A percentile compares a stretch with the other conserved stretches of the same genome.
phyloP scores from a whole-genome alignment of 768 basidiomycete genomes.

The Arthromyces matolae region DNA sequence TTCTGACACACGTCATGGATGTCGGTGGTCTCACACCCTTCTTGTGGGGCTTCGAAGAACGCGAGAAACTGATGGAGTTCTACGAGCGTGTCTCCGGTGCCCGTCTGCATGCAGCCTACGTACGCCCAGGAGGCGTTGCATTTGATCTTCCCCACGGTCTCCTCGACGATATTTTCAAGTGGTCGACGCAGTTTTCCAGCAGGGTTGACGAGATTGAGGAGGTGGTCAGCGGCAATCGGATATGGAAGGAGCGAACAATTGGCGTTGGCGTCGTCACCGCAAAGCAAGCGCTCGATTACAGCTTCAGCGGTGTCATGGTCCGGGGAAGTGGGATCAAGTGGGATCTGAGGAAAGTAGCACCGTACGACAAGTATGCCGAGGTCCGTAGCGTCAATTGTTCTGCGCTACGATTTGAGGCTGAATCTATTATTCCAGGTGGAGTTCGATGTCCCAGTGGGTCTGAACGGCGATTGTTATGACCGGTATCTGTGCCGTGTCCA shows the following conservation, averaged over 20 bases:
- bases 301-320: conserved; percentile 96
- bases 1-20: conserved; percentile 94
- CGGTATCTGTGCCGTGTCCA: conserved; percentile 97
- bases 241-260: conserved; percentile 95
- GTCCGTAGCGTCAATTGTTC: conserved; percentile 36
- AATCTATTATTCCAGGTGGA: conserved; percentile 62
- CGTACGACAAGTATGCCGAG: conserved; percentile 97
- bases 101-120: conserved; percentile 95
- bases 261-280: conserved; percentile 90
- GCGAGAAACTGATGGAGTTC: conserved; percentile 99
- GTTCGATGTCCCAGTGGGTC: conserved; percentile 95
- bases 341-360: conserved; percentile 89
- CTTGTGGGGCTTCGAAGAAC: conserved; percentile 99
- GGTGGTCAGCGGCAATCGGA: conserved; percentile 94
- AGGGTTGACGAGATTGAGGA: conserved; percentile 97
- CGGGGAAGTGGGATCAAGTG: conserved; percentile 91
- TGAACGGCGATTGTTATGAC: conserved; percentile 97
- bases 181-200: conserved; percentile 91
- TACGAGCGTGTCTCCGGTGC: conserved; percentile 99
- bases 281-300: conserved; percentile 86
- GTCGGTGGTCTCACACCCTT: conserved; percentile 98
- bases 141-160: conserved; percentile 98
- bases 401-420: background rate
- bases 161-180: conserved; percentile 97
- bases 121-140: conserved; percentile 95